A percentile compares a stretch with the other conserved stretches of the same genome.
phyloP scores from a whole-genome alignment of 2,329 filamentous ascomycete species.

The Sclerotinia trifoliorum region DNA sequence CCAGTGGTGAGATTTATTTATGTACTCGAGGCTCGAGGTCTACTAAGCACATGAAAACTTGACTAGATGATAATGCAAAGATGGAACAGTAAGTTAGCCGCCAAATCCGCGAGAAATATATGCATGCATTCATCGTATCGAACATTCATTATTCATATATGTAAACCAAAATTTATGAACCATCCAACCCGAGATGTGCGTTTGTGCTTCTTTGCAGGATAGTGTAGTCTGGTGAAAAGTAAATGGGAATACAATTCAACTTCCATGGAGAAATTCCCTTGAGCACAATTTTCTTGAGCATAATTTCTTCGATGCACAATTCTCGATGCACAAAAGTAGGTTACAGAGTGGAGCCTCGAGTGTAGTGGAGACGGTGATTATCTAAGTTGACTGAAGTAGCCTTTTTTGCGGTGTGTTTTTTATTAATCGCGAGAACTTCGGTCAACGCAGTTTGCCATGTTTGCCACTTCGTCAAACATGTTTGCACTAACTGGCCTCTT shows the following conservation, averaged over 20 bases:
- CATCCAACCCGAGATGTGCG: neutral
- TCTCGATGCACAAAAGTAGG: neutral
- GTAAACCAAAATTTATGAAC: neutral
- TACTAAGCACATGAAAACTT: neutral
- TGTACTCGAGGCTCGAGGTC: neutral
- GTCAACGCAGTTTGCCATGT: neutral
- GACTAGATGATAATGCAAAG: neutral
- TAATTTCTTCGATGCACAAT: neutral
- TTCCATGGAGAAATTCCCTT: neutral
- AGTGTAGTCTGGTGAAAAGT: neutral
- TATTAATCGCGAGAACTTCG: neutral
- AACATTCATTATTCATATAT: neutral
- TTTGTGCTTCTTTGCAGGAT: neutral
- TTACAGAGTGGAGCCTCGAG: neutral
- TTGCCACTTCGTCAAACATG: neutral
- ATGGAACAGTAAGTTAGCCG: too few relatives aligned
- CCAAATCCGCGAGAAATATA: neutral
- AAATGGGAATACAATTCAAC: neutral
- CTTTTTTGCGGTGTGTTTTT: neutral
- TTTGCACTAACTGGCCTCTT: constrained; percentile 1
- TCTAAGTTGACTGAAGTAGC: neutral
- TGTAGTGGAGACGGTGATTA: neutral
- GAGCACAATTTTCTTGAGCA: neutral
- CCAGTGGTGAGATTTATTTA: neutral
- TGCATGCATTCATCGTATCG: neutral